Evolutionary conservation across 139 green algal species (phyloP), one percentile per base, ranked within the genome.

Genomic region (Chlamydomonas asymmetrica): DNA sequence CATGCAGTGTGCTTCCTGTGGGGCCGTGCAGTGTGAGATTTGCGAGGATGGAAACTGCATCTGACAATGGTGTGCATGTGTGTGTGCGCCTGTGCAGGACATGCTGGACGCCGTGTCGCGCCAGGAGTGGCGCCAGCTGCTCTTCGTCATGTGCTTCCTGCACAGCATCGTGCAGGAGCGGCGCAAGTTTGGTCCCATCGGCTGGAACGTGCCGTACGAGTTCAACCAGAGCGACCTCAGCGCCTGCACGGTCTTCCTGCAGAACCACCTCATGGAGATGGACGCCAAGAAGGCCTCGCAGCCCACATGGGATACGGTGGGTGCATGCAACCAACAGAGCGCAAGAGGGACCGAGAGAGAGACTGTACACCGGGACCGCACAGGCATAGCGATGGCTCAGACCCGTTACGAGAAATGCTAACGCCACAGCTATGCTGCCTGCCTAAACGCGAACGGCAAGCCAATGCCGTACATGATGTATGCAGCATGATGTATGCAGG

Each of bases 141-240:
- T 98, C 43, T 97, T 95, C 75, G 82, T 96, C 52, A 92, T 93
- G 85, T 97, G 89, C 88, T 98, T 96, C 90, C 57, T 98, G 83
- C 95, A 98, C 88, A 83, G 61, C 29, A 70, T 97, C 23, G 87
- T 96, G 62, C 90, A 97, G 84, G 95, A 98, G 88, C 83, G 95
- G 3, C 87, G 92, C 84, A 97, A 97, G 88, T 98, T 97, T 79
- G 93, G 94, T 0, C 91, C 95, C 69, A 95, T 97, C 57, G 95
- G 95, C 38, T 98, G 94, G 92, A 97, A 97, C 78, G 81, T 98
- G n/a, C 94, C 94, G 0, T 98, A 98, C 74, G 95, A 98, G 83
- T 98, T 98, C 91, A 97, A 96, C 79, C 85, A 93, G 84, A 85
- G 67, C 9, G 95, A 98, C 83, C 87, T 98, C 29, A 87, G 80